A percentile compares a stretch with the other conserved stretches of the same genome.
These are phyloP conservation scores for Parastagonospora avenae DNA, from an alignment of 2,329 filamentous ascomycete species.

Conservation along the genomic window DNA sequence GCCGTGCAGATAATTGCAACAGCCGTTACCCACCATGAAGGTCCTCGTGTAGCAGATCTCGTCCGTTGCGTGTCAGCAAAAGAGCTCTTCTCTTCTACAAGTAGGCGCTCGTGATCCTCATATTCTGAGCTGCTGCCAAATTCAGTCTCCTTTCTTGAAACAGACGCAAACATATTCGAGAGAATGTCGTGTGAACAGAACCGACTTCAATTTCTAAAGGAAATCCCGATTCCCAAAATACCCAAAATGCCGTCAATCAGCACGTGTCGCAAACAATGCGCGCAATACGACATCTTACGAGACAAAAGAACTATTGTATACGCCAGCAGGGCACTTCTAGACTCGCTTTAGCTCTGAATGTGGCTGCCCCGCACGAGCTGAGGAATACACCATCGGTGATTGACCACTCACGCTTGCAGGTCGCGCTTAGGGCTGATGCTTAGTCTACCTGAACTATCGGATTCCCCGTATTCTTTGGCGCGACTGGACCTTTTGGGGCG, in stretches of 20 bases:
- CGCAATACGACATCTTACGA: background rate
- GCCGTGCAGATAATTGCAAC: conserved; percentile 21
- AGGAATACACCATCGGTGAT: conserved; percentile 6
- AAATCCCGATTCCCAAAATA: background rate
- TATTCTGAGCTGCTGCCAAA: conserved; percentile 14
- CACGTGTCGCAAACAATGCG: background rate
- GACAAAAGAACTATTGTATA: background rate
- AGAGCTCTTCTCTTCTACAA: conserved; percentile 18
- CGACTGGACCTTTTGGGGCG: background rate
- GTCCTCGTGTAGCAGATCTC: conserved; percentile 2
- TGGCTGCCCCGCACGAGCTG: conserved; percentile 26
- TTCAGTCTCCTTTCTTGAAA: conserved; percentile 18
- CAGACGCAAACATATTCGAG: conserved; percentile 21
- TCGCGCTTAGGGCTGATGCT: conserved; percentile 24
- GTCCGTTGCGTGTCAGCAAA: conserved; percentile 9
- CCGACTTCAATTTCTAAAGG: background rate
- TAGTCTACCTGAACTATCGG: background rate
- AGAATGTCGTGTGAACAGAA: background rate
- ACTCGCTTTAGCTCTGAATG: conserved; percentile 3
- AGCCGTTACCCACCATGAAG: conserved; percentile 21
- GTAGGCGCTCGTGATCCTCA: conserved; percentile 25
- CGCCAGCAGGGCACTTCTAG: too few relatives aligned
- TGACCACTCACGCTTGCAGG: conserved; percentile 16
- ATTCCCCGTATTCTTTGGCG: conserved; percentile 6
- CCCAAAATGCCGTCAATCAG: background rate